phyloP scores from a whole-genome alignment of 1,284 basidiomycete genomes.

The Trichosporon sp. region DNA sequence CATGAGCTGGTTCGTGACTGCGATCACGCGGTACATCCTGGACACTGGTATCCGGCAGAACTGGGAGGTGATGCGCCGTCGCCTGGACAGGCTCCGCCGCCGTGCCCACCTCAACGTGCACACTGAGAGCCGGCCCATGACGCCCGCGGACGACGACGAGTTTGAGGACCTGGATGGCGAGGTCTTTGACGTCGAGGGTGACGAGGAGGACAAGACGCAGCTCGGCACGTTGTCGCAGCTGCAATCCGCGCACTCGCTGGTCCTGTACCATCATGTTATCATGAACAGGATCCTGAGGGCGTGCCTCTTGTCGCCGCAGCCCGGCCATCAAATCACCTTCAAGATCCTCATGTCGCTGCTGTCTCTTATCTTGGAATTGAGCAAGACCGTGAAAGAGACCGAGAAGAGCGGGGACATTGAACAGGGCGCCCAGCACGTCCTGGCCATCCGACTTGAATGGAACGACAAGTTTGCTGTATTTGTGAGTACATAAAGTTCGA shows the following conservation, averaged over 20 bases:
- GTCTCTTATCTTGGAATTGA: conserved; percentile 65
- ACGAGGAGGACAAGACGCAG: conserved; percentile 42
- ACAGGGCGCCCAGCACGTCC: conserved; percentile 56
- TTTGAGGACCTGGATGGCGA: conserved; percentile 20
- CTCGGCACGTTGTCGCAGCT: conserved; percentile 28
- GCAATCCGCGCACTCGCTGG: conserved; percentile 67
- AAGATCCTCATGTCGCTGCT: conserved; percentile 64
- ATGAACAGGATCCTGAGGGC: conserved; percentile 71
- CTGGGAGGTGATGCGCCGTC: conserved; percentile 63
- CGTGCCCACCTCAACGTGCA: conserved; percentile 1
- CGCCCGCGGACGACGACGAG: conserved; percentile 22
- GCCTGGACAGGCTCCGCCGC: conserved; percentile 33
- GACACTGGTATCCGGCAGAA: conserved; percentile 71
- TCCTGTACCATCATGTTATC: conserved; percentile 63
- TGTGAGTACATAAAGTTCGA: conserved; percentile 53
- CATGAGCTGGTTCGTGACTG: conserved; percentile 63
- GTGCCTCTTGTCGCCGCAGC: conserved; percentile 61
- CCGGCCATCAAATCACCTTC: conserved; percentile 60
- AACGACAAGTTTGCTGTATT: conserved; percentile 57
- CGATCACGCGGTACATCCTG: conserved; percentile 64
- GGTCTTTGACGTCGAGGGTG: conserved; percentile 13
- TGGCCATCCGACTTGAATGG: conserved; percentile 58
- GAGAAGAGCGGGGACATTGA: conserved; percentile 54
- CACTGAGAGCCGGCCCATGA: conserved; percentile 22
- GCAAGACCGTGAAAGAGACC: conserved; percentile 63